Base-by-base conservation (phyloP, 2,329 filamentous ascomycete species). In the Chrysoporthe deuterocubensis region DNA sequence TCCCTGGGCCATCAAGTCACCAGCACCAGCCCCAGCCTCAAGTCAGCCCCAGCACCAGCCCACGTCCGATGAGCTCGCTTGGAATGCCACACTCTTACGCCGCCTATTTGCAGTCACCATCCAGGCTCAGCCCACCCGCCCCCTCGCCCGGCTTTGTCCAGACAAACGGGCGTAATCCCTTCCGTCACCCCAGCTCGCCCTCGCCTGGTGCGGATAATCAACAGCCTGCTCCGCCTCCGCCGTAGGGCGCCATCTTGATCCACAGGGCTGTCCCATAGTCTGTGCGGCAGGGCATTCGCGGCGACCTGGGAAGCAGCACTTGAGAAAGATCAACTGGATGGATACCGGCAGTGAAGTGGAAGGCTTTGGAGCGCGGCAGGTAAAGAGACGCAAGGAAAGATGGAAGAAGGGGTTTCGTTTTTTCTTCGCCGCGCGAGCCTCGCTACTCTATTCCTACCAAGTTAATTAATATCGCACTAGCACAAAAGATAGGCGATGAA, bases 131-230 rank as follows among this genome's bases (percentile, higher is more conserved):
- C 26, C 42, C n/a, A 34, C 62, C 37, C 18, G 62, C 37, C 48
- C 62, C 43, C n/a, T 21, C 18, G 7, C 62, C 62, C 8, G 62
- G 62, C 40, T 64, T 64, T 50, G 21, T 64, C n/a, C 9, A 64
- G 18, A 56, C 62, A 2, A 56, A 4, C 4, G 48, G 48, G 11
- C 26, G 21, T 13, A 64, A 64, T 44, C 62, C 62, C 0, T 64
- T 64, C 21, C 37, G 48, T 14, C 58, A 11, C 16, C 40, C 58
- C 26, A 60, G 42, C 34, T 1, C 50, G 9, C 21, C 62, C 18
- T 44, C 37, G 13, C 58, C 40, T 46, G 42, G 40, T 13, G 48
- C 21, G 5, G 48, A 7, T 4, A 9, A 1, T 52, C 48, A 21
- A n/a, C 48, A 9, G 21, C 48, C 11, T 21, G 21, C 26, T 21